Base-by-base conservation (phyloP, 768 basidiomycete genomes). In the Leccinum longicurvipes region DNA sequence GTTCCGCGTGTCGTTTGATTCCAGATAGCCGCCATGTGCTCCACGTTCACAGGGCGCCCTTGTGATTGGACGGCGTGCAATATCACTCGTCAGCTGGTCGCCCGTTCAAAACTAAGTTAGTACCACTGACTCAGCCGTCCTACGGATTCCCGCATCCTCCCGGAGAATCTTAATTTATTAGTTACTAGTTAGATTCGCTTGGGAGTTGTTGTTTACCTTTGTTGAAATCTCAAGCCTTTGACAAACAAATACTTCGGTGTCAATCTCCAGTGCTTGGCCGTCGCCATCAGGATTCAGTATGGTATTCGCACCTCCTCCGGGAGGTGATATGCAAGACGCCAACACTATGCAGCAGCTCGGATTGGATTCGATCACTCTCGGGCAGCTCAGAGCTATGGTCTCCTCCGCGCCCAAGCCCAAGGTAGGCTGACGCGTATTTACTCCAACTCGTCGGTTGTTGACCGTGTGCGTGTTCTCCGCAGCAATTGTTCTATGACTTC, bases 401-500 rank as follows among this genome's bases (percentile, higher is more conserved):
- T 77, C 73, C 44, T 77, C 85, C 19, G 83, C 75, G 19, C 85
- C 85, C 39, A 90, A 88, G 72, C 87, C 87, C 55, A 91, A 89
- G 84, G 89, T 82, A 73, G 57, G 77, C 65, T 47, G 51, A 28
- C 50, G 29, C 50, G 27, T 54, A 55, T 56, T 44, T 55, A 42
- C 46, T 58, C 36, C 48, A 32, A n/a, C 47, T 28, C 28, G 45
- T 60, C 57, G 23, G 25, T 51, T 52, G 54, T 56, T 69, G 59
- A 73, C 56, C 52, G 50, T 17, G 19, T 53, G 51, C 51, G 55
- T 58, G 54, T 64, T 9, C 42, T 52, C 60, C 64, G 64, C 73
- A 93, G 91, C 89, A 90, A 84, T 85, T 84, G 9, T 83, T 82
- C 63, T 97, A 90, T 72, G 92, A 94, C 76, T 97, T 89, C 73